Evolutionary conservation across 2,329 filamentous ascomycete species (phyloP).

Genomic region (Sporothrix pallida): DNA sequence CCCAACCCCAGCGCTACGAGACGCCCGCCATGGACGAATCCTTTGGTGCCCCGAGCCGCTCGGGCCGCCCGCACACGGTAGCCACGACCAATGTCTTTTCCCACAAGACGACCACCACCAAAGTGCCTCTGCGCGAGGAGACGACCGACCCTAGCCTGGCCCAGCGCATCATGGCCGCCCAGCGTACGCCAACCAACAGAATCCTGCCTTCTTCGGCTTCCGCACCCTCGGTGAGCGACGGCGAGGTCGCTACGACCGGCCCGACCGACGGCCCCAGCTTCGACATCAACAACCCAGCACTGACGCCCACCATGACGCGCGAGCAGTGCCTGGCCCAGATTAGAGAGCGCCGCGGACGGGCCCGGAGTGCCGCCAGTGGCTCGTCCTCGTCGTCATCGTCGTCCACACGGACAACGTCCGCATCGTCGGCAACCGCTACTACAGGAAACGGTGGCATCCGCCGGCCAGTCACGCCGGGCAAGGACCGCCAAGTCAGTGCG

Average conservation of each 20-base stretch:
- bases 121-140: conserved; percentile 58
- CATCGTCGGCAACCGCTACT: neutral
- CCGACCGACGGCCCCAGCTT: conserved; percentile 49
- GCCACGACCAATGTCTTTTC: conserved; percentile 51
- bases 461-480: conserved; percentile 36
- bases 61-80: conserved; percentile 53
- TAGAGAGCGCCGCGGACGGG: conserved; percentile 71
- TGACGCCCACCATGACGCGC: conserved; percentile 70
- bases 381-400: conserved; percentile 30
- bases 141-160: conserved; percentile 52
- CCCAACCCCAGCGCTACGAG: conserved; percentile 22
- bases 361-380: conserved; percentile 61
- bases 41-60: conserved; percentile 25
- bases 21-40: conserved; percentile 17
- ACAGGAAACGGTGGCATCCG: conserved; percentile 11
- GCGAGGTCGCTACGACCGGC: neutral
- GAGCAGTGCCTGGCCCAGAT: conserved; percentile 79
- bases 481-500: conserved; percentile 38
- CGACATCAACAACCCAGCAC: conserved; percentile 61
- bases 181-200: conserved; percentile 51
- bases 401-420: neutral
- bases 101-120: conserved; percentile 56
- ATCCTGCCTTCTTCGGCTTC: conserved; percentile 1
- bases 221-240: conserved; percentile 25
- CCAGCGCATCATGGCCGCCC: conserved; percentile 48